Conservation (phyloP, 2,329 filamentous ascomycete genomes). For the Ophiostoma ips region DNA sequence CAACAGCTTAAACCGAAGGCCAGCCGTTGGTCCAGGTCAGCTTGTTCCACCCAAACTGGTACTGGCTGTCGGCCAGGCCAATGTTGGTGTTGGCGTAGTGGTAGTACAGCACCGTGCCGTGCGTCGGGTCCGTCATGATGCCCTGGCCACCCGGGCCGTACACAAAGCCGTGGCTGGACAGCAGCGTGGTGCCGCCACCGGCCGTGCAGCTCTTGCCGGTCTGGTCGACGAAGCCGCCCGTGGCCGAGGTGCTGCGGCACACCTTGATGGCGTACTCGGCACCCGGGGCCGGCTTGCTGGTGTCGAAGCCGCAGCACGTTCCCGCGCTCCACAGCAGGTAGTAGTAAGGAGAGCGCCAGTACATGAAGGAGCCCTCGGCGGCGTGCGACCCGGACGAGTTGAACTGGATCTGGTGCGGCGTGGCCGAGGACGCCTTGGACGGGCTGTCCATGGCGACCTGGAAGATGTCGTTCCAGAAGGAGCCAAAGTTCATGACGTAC, state of each 20-base stretch:
- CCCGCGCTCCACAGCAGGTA: conserved; percentile 54
- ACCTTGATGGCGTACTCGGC: conserved; percentile 52
- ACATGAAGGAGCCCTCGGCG: conserved; percentile 43
- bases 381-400: conserved; percentile 21
- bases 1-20: too few species aligned
- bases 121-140: conserved; percentile 33
- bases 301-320: conserved; percentile 12
- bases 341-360: conserved; percentile 40
- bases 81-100: conserved; percentile 29
- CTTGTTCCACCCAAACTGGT: too few species aligned
- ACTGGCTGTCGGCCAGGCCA: too few species aligned
- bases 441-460: conserved; percentile 28
- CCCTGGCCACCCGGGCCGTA: conserved; percentile 53
- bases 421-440: conserved; percentile 12
- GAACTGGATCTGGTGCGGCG: conserved; percentile 7
- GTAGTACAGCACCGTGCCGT: conserved; percentile 40
- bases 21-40: too few species aligned
- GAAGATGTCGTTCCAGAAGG: conserved; percentile 54
- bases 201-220: conserved; percentile 36
- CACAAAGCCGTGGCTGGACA: conserved; percentile 41
- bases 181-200: conserved; percentile 43
- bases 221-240: conserved; percentile 42
- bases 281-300: conserved; percentile 1
- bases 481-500: conserved; percentile 18
- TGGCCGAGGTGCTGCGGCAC: conserved; percentile 40